A percentile compares a stretch with the other conserved stretches of the same genome.
Evolutionary conservation across 2,329 filamentous ascomycete genomes (phyloP).

Genomic region (Fusarium sarcochroum): DNA sequence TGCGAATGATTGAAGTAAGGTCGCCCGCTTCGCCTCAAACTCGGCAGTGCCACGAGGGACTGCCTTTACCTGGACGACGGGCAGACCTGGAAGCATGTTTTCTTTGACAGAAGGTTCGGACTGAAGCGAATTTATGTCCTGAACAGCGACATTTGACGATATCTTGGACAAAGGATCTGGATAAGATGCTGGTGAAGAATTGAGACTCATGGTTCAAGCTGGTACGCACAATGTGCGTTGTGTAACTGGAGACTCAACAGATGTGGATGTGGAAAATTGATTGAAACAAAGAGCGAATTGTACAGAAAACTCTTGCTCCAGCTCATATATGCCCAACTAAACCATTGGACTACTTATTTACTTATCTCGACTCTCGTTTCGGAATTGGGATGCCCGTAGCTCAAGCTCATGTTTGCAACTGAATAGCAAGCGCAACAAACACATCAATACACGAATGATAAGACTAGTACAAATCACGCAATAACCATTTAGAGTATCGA

Average conservation of each 20-base stretch:
- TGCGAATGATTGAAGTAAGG: conserved; percentile 51
- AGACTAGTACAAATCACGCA: background rate
- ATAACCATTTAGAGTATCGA: no score
- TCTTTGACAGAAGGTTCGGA: background rate
- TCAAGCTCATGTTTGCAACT: background rate
- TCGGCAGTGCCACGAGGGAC: conserved; percentile 40
- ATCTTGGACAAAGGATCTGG: background rate
- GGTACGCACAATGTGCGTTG: background rate
- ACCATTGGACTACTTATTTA: background rate
- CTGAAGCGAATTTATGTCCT: background rate
- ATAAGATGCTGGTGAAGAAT: background rate
- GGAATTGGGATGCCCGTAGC: background rate
- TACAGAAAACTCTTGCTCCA: background rate
- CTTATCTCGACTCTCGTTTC: background rate
- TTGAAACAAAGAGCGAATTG: background rate
- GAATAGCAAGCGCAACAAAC: background rate
- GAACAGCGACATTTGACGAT: background rate
- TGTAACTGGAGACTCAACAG: rapidly evolving
- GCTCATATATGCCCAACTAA: conserved; percentile 4
- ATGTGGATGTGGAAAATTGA: background rate
- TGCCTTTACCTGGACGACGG: conserved; percentile 34
- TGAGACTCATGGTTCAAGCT: background rate
- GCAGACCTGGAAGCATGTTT: conserved; percentile 4
- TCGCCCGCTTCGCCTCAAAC: conserved; percentile 44
- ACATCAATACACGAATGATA: background rate